phyloP scores from a whole-genome alignment of 2,329 filamentous ascomycete genomes.

The Colletotrichum sp. region DNA sequence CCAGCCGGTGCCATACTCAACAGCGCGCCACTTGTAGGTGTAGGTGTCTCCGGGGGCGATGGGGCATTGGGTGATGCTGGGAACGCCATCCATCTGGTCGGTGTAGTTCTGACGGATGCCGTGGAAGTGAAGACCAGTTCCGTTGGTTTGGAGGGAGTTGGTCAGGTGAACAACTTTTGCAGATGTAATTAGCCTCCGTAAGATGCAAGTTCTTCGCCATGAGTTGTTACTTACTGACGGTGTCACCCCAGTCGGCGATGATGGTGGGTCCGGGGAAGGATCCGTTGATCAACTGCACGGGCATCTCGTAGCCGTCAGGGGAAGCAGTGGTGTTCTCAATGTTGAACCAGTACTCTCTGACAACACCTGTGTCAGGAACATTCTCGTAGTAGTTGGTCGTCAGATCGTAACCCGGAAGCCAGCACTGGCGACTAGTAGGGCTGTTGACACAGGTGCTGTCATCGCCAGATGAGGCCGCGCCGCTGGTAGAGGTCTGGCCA shows the following conservation, averaged over 20 bases:
- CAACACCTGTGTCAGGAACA: background rate
- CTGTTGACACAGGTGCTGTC: background rate
- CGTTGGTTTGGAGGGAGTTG: constrained; percentile 57
- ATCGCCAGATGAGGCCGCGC: background rate
- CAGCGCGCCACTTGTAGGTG: constrained; percentile 64
- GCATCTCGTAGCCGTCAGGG: background rate
- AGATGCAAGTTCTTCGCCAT: background rate
- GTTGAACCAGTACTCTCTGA: background rate
- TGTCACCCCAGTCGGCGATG: background rate
- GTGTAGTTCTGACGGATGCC: constrained; percentile 62
- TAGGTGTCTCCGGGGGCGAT: constrained; percentile 54
- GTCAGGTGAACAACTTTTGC: constrained; percentile 49
- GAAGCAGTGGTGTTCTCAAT: background rate
- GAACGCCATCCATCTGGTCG: constrained; percentile 62
- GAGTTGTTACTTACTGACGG: background rate
- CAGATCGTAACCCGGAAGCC: background rate
- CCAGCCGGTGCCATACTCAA: constrained; percentile 60
- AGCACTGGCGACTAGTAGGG: background rate
- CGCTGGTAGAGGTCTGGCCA: background rate
- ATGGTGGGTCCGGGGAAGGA: background rate
- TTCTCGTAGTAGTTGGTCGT: background rate
- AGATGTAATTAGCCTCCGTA: background rate
- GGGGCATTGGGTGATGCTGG: constrained; percentile 53
- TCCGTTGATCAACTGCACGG: background rate
- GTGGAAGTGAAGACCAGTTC: constrained; percentile 68